Evolutionary conservation across 2,329 filamentous ascomycete species (phyloP), one percentile per base, ranked within the genome.

Genomic region (Chaetomium globosum): DNA sequence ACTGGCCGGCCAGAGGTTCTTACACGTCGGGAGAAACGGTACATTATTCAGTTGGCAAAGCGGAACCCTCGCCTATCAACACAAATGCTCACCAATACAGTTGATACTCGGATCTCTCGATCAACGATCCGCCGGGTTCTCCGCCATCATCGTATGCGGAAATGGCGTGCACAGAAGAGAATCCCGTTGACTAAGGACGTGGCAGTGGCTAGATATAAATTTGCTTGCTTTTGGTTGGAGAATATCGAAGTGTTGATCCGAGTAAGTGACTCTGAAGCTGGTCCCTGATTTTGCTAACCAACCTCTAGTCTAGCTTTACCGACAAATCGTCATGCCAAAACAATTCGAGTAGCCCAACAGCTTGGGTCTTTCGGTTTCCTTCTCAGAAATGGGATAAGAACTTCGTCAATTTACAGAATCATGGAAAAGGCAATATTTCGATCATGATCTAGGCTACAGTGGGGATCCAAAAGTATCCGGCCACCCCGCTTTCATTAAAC

Each of bases 141-240:
- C 8, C 26, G 39, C 23, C 6, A 28, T 0, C 6, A 48, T 10
- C 23, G 26, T 10, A 6, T 63, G 10, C 53, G 61, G 10, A 63
- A 63, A 43, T 63, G 61, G 61, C 31, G 43, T 23, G 36, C 43
- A 28, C 8, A 48, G 21, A 52, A 63, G 43, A 51, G 61, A n/a
- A 58, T 63, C 43, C 54, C 53, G n/a, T 23, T 63, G 16, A 5
- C 53, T 21, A 57, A 52, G 13, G 61, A 16, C 26, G 43, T 43
- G 28, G 52, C 52, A 57, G 30, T 31, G 8, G 30, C 30, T 12
- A 56, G 31, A n/a, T 46, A 46, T 30, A 6, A 53, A 4, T 59
- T 59, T 36, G 46, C 23, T 19, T 53, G 31, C 28, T 26, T 53
- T 36, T 63, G 53, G 61, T 31, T 58, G 8, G 28, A 43, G 31